phyloP scores from a whole-genome alignment of 1,284 basidiomycete species.

The Moniliophthora roreri region DNA sequence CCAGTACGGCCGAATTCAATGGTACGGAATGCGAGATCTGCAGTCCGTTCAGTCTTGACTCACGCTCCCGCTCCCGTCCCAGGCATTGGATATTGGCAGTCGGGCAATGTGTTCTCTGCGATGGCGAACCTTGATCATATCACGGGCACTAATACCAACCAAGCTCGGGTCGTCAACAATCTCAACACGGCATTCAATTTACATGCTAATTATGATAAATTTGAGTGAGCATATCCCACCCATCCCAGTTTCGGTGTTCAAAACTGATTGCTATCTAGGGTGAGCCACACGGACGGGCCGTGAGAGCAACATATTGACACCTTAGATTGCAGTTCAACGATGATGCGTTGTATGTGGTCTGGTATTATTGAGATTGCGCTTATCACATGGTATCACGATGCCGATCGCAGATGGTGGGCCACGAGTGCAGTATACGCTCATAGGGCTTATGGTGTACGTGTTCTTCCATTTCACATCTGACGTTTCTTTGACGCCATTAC shows the following conservation, averaged over 20 bases:
- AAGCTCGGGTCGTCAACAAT: constrained; percentile 35
- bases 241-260: constrained; percentile 3
- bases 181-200: constrained; percentile 39
- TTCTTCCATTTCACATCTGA: neutral
- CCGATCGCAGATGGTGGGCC: constrained; percentile 49
- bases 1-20: constrained; percentile 37
- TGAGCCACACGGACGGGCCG: constrained; percentile 10
- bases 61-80: neutral
- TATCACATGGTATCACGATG: constrained; percentile 2
- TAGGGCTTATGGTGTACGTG: constrained; percentile 36
- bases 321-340: constrained; percentile 36
- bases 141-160: constrained; percentile 33
- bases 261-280: constrained; percentile 15
- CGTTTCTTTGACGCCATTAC: neutral
- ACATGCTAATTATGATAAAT: constrained; percentile 40
- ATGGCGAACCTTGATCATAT: constrained; percentile 44
- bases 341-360: constrained; percentile 39
- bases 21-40: constrained; percentile 23
- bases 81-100: constrained; percentile 50
- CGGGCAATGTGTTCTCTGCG: constrained; percentile 46
- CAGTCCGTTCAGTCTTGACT: neutral
- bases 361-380: neutral
- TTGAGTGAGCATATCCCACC: constrained; percentile 26
- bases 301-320: constrained; percentile 4
- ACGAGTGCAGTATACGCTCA: constrained; percentile 48